Evolutionary conservation across 192 early-diverging fungal species (phyloP).

Genomic region (Phycomyces nitens): DNA sequence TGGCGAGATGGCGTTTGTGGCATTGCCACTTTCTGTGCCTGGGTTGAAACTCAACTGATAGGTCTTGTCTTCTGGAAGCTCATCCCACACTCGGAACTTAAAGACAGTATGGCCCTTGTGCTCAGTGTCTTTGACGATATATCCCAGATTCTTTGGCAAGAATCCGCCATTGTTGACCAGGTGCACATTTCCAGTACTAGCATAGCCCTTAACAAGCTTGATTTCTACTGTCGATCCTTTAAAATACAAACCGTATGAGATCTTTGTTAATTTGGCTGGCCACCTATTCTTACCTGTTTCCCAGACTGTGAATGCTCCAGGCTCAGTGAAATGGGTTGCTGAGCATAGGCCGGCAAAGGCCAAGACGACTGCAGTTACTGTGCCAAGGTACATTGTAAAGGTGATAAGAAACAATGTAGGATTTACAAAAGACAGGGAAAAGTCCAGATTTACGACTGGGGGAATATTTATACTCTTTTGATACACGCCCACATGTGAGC

Average conservation of each 20-base stretch:
- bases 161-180: not conserved
- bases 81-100: not conserved
- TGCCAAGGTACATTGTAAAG: not conserved
- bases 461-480: too few relatives aligned
- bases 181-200: not conserved
- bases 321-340: not conserved
- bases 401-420: not conserved
- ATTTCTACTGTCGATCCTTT: not conserved
- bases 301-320: not conserved
- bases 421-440: too few relatives aligned
- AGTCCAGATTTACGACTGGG: too few relatives aligned
- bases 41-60: not conserved
- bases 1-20: not conserved
- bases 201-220: not conserved
- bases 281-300: not conserved
- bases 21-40: conserved; percentile 4
- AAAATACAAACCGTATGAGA: not conserved
- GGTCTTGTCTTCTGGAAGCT: not conserved
- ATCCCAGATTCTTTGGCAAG: not conserved
- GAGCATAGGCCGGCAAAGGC: not conserved
- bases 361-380: not conserved
- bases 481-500: too few relatives aligned
- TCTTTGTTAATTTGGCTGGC: too few relatives aligned
- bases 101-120: not conserved
- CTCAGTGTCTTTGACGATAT: not conserved